Evolutionary conservation across 2,329 filamentous ascomycete genomes (phyloP), one percentile per base, ranked within the genome.

Genomic region (Sporothrix humicola): DNA sequence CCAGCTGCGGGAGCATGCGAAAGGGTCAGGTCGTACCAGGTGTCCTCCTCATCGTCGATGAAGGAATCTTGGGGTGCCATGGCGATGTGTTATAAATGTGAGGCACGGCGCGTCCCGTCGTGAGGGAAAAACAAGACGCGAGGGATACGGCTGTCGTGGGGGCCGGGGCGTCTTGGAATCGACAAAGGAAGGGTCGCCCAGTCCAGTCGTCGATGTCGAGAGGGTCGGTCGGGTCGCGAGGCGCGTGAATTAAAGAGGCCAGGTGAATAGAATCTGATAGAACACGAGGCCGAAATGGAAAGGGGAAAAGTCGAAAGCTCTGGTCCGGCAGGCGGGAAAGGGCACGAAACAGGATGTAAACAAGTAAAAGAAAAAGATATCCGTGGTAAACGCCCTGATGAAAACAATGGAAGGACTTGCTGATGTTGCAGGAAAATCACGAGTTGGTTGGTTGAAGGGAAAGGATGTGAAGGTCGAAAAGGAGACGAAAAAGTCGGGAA

Each of bases 1-100:
- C 20, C 23, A 42, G 23, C 9, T 6, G n/a, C 2, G 20, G 20
- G 79, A 37, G 37, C 15, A 17, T 7, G 15, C 6, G 10, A 12
- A 10, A 10, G 15, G 31, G 13, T 13, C 23, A 31, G 44, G 37
- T 17, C 87, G 78, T 85, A 92, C 90, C 90, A 92, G 76, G 86
- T 87, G 79, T 92, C 90, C 79, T 92, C 90, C 80, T 92, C 90
- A 79, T 92, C 90, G 77, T 92, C 90, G 81, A 92, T 88, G 81
- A 91, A 92, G 77, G 86, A 88, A 80, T 92, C 90, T 84, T 92
- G 89, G 73, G 89, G 89, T 73, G 89, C 88, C 90, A 92, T 92
- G 75, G 76, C 84, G 80, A 56, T 61, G 48, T 69, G 70, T 70
- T 23, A 63, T 20, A 56, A 31, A 26, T 72, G 65, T 46, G 61